Conservation (phyloP, 2,329 filamentous ascomycete species). For the Westerdykella aurantiaca region DNA sequence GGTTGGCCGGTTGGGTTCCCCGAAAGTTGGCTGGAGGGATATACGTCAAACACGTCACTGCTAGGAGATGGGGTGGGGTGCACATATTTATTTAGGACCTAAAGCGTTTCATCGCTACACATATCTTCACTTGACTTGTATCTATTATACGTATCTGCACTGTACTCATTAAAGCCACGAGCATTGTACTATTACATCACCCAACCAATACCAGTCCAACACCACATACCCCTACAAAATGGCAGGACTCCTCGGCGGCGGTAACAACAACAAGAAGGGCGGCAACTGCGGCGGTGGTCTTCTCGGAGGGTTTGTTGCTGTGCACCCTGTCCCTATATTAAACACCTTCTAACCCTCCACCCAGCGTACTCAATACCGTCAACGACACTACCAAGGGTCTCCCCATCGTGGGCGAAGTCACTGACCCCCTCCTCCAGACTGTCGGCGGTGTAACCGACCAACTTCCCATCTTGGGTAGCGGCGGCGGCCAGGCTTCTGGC, state of each 20-base stretch:
- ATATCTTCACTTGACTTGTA: no score
- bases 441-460: slow-evolving; percentile 11
- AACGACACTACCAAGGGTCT: slow-evolving; percentile 11
- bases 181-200: no score
- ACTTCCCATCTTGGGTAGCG: slow-evolving; percentile 9
- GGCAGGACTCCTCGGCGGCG: slow-evolving; percentile 14
- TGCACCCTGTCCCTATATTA: not conserved
- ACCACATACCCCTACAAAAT: slow-evolving; percentile 2
- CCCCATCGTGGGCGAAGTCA: slow-evolving; percentile 10
- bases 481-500: slow-evolving; percentile 6
- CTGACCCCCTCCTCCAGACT: slow-evolving; percentile 10
- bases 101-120: no score
- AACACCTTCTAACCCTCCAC: not conserved
- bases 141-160: no score
- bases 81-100: no score
- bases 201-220: no score
- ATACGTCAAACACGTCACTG: no score
- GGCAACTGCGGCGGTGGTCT: slow-evolving; percentile 8
- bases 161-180: no score
- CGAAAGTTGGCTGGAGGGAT: no score
- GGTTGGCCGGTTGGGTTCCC: no score
- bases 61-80: no score
- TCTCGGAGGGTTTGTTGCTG: slow-evolving; percentile 9
- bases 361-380: slow-evolving; percentile 11
- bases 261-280: slow-evolving; percentile 4